Conservation (phyloP, 139 green algal genomes). For the Chlorella vulgaris region DNA sequence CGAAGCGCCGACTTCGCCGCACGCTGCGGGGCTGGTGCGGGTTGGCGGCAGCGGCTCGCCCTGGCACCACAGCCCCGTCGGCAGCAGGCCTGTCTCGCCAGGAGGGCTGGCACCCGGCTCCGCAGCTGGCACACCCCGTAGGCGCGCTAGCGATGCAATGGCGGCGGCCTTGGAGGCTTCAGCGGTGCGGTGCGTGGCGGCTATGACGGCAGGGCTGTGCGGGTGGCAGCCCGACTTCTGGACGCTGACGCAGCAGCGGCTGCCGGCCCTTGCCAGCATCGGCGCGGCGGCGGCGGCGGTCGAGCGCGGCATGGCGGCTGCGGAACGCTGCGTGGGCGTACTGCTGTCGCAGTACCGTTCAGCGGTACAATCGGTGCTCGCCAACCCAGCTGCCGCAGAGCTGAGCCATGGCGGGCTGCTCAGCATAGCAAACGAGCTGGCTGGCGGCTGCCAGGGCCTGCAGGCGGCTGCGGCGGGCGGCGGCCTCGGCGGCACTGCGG, state of each 20-base stretch:
- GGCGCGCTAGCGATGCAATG: not conserved
- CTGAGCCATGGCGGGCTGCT: conserved; percentile 19
- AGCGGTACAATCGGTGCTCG: not conserved
- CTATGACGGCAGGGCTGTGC: not conserved
- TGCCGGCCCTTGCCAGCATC: conserved; percentile 3
- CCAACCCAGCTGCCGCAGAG: not conserved
- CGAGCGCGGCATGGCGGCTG: not conserved
- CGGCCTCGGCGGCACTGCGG: not conserved
- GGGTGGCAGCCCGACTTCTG: conserved; percentile 26
- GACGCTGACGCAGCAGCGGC: conserved; percentile 11
- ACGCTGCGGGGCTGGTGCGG: not conserved
- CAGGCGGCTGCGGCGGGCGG: not conserved
- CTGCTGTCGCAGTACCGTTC: conserved; percentile 12
- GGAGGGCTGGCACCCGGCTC: not conserved
- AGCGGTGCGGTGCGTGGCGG: not conserved
- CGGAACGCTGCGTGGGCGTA: not conserved
- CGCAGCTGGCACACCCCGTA: not conserved
- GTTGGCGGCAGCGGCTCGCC: not conserved
- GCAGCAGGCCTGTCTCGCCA: not conserved
- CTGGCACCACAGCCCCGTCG: too few species aligned
- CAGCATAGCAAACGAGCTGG: not conserved
- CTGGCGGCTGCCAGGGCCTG: not conserved
- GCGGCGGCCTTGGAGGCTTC: conserved; percentile 2
- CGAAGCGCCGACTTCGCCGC: not conserved
- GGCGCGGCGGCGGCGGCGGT: conserved; percentile 1